Percentiles rank a stretch among this genome's conserved stretches.
Evolutionary conservation across 306 rosid species (phyloP).

Genomic region (Gastrolobium bilobum): DNA sequence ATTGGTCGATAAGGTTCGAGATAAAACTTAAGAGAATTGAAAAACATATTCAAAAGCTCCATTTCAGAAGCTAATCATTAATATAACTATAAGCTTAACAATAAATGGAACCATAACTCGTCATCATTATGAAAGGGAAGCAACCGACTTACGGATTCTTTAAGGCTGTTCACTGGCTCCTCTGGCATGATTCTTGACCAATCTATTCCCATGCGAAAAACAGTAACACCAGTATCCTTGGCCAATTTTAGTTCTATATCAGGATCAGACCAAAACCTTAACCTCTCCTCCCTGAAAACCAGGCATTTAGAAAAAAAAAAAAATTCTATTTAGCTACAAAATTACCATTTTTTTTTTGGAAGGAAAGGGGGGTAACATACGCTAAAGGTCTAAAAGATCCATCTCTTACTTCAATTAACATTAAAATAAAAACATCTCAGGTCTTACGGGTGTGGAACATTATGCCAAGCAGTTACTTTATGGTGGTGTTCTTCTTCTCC

Average conservation of each 20-base stretch:
- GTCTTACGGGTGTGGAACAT: slow-evolving; percentile 88
- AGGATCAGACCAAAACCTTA: slow-evolving; percentile 99
- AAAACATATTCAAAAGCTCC: slow-evolving; percentile 10
- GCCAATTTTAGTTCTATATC: slow-evolving; percentile 91
- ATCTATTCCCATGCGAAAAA: slow-evolving; percentile 97
- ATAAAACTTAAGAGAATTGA: slow-evolving; percentile 4
- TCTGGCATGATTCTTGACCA: slow-evolving; percentile 92
- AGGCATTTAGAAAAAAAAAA: slow-evolving; percentile 29
- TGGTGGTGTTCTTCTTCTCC: slow-evolving; percentile 59
- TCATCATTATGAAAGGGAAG: slow-evolving; percentile 48
- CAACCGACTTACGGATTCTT: slow-evolving; percentile 70
- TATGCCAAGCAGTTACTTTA: slow-evolving; percentile 97
- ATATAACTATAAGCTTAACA: slow-evolving; percentile 13
- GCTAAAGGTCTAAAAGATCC: background rate
- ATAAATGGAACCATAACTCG: slow-evolving; percentile 22
- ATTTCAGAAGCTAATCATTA: slow-evolving; percentile 19
- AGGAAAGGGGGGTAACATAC: background rate
- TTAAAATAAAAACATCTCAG: slow-evolving; percentile 16
- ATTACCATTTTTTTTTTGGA: background rate
- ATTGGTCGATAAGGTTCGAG: slow-evolving; percentile 36
- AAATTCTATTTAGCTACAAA: slow-evolving; percentile 33
- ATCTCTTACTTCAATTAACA: slow-evolving; percentile 22
- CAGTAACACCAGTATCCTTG: slow-evolving; percentile 80
- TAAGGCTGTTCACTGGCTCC: slow-evolving; percentile 77
- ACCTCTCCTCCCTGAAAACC: slow-evolving; percentile 88